Base-by-base conservation (phyloP, 768 basidiomycete species). In the Clitopilus hobsonii region DNA sequence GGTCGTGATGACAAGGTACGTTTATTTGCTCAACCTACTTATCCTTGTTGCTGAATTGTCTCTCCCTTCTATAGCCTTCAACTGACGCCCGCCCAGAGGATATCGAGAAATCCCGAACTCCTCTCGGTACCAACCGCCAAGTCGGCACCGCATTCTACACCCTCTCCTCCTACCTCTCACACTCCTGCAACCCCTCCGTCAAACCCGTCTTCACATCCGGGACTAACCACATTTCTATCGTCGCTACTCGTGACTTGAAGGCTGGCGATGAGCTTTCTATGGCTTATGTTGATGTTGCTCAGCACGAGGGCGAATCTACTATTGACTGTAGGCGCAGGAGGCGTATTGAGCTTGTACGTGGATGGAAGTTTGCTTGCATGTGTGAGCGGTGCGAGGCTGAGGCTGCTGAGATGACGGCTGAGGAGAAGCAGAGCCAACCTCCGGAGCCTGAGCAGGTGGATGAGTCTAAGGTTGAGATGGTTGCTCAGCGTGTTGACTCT, bases 291-390 rank as follows among this genome's bases (percentile, higher is more conserved):
- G 88, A 91, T 59, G 81, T 86, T 59, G 70, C 71, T 0, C 80
- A 82, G 62, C 80, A 74, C 55, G 65, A 73, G 1, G 81, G 63
- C 24, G 88, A 90, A 69, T 74, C 75, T 28, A 58, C 65, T 8
- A 66, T 70, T 2, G 83, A 86, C 25, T 82, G 84, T 51, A 76
- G 88, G 54, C 75, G 82, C 54, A 77, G 87, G 41, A 74, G 91
- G 58, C 79, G 91, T 27, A 74, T 77, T 61, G 88, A 91, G 72
- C 78, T 94, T 30, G 89, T 81, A 22, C 78, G 87, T 38, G 91
- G 91, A 28, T 94, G 91, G 91, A 76, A 79, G 55, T 91, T 93
- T 65, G 83, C 88, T 10, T 94, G 91, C 63, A 68, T 72, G 50
- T 94, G 91, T 65, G 68, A 75, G 53, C 79, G 82, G 41, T 93